phyloP scores from a whole-genome alignment of 495 filamentous ascomycete species.

The Penicillium bovifimosum region DNA sequence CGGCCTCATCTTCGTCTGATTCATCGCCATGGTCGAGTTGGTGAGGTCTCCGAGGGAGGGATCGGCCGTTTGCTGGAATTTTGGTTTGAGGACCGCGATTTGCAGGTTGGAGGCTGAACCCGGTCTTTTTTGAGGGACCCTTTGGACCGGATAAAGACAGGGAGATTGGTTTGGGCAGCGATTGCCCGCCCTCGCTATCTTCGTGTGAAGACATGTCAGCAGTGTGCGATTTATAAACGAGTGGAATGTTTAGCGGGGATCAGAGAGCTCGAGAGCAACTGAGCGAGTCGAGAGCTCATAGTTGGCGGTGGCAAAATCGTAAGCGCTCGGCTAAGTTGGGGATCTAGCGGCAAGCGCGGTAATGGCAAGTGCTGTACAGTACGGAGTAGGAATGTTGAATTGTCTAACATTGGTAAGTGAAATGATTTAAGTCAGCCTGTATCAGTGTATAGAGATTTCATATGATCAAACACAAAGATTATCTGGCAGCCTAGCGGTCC shows the following conservation, averaged over 20 bases:
- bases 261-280: background rate
- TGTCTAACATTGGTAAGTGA: too few relatives aligned
- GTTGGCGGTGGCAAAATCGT: conserved; percentile 21
- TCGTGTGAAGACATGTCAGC: conserved; percentile 21
- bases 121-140: conserved; percentile 25
- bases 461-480: too few relatives aligned
- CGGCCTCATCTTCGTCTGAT: conserved; percentile 42
- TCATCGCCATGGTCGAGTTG: conserved; percentile 37
- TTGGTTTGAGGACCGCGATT: conserved; percentile 17
- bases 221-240: background rate
- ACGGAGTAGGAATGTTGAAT: too few relatives aligned
- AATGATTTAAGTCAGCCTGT: too few relatives aligned
- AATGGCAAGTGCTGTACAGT: too few relatives aligned
- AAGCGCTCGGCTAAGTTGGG: conserved; percentile 9
- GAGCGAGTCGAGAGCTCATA: conserved; percentile 13
- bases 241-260: background rate
- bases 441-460: too few relatives aligned
- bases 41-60: conserved; percentile 35
- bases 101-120: conserved; percentile 31
- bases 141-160: conserved; percentile 26
- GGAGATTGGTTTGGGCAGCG: conserved; percentile 24
- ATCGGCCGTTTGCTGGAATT: conserved; percentile 13
- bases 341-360: background rate
- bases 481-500: too few relatives aligned
- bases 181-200: background rate